Conservation (phyloP, 805 yeast genomes). For the Sugiyamaella smithiae region DNA sequence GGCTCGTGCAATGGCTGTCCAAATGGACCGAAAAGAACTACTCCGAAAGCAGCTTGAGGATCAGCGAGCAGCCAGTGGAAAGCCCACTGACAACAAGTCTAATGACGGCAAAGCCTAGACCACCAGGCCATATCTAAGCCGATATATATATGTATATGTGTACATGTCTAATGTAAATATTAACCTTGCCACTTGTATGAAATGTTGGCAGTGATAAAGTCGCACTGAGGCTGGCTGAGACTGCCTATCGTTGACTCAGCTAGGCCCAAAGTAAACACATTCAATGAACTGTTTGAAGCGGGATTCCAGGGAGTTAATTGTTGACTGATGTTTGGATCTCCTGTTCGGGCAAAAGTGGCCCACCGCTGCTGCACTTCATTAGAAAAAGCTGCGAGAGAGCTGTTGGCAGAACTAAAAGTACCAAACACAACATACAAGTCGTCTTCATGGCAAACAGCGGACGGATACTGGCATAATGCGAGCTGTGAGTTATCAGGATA, state of each 20-base stretch:
- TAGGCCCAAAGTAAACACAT: background rate
- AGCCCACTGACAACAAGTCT: too few relatives aligned
- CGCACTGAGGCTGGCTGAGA: conserved; percentile 9
- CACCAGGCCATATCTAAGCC: too few relatives aligned
- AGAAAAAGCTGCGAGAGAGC: conserved; percentile 22
- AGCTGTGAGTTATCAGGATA: conserved; percentile 21
- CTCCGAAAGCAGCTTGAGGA: conserved; percentile 7
- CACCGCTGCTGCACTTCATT: conserved; percentile 29
- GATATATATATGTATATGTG: too few relatives aligned
- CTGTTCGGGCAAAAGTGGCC: conserved; percentile 27
- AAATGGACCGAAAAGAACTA: conserved; percentile 9
- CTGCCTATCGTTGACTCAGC: background rate
- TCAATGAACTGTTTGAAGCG: conserved; percentile 8
- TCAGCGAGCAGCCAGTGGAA: conserved; percentile 6
- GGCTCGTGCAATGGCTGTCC: conserved; percentile 48
- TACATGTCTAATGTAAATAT: background rate
- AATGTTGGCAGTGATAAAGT: conserved; percentile 8
- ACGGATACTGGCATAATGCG: conserved; percentile 20
- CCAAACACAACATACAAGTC: conserved; percentile 32
- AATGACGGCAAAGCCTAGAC: too few relatives aligned
- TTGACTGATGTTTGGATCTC: conserved; percentile 25
- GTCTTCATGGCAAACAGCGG: conserved; percentile 32
- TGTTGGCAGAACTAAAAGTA: conserved; percentile 21
- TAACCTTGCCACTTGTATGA: conserved; percentile 14
- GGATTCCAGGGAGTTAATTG: conserved; percentile 21